Conservation (phyloP, 805 yeast species). For the Wickerhamomyces strasburgensis region DNA sequence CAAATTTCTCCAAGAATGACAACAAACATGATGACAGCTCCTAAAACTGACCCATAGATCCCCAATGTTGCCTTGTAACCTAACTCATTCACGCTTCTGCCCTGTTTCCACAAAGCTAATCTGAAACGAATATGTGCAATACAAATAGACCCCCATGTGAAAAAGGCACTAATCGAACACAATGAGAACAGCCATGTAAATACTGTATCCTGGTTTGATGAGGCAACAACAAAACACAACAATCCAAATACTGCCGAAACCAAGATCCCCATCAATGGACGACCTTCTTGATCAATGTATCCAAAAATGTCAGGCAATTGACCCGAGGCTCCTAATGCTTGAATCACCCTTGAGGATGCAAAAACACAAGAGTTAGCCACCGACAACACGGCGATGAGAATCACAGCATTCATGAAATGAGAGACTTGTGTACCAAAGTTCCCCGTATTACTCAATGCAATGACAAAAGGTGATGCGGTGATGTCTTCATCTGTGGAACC, state of each 20-base stretch:
- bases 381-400: constrained; percentile 62
- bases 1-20: constrained; percentile 76
- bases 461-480: constrained; percentile 76
- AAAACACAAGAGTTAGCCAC: constrained; percentile 70
- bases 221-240: constrained; percentile 53
- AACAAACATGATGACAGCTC: constrained; percentile 48
- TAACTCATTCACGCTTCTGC: constrained; percentile 63
- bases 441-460: constrained; percentile 63
- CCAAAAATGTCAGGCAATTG: constrained; percentile 54
- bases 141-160: constrained; percentile 61
- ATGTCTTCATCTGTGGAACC: constrained; percentile 51
- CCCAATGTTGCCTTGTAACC: constrained; percentile 66
- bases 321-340: constrained; percentile 60
- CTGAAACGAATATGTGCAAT: constrained; percentile 60
- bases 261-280: constrained; percentile 58
- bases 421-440: constrained; percentile 53
- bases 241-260: constrained; percentile 51
- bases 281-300: constrained; percentile 62
- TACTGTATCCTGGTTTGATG: constrained; percentile 44
- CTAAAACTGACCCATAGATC: constrained; percentile 59
- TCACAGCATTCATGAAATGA: constrained; percentile 64
- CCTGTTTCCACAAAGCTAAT: constrained; percentile 56
- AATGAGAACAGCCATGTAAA: constrained; percentile 63
- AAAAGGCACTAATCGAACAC: constrained; percentile 55
- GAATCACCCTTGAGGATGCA: constrained; percentile 63